Conservation (phyloP, 2,329 filamentous ascomycete species). For the Penicillium sp. region DNA sequence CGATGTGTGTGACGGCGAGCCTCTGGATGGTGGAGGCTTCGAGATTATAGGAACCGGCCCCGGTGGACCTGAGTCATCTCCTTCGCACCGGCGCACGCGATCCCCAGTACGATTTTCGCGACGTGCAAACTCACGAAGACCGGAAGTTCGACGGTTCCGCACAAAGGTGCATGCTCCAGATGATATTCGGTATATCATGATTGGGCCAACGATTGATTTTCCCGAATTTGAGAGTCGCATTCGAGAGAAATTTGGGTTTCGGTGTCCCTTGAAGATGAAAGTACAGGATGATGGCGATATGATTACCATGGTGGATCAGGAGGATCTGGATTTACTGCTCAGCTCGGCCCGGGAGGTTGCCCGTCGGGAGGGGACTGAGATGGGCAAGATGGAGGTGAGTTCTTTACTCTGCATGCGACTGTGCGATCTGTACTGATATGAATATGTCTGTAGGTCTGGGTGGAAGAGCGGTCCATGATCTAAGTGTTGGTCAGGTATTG, state of each 20-base stretch:
- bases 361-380: slow-evolving; percentile 68
- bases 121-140: slow-evolving; percentile 38
- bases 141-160: slow-evolving; percentile 70
- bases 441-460: slow-evolving; percentile 42
- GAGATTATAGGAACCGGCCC: slow-evolving; percentile 63
- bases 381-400: slow-evolving; percentile 92
- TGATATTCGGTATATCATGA: slow-evolving; percentile 90
- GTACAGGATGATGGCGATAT: slow-evolving; percentile 89
- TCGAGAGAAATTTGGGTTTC: slow-evolving; percentile 76
- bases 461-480: slow-evolving; percentile 32
- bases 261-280: slow-evolving; percentile 64
- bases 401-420: not conserved
- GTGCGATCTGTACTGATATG: slow-evolving; percentile 3
- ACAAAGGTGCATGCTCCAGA: slow-evolving; percentile 83
- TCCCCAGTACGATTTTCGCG: slow-evolving; percentile 25
- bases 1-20: slow-evolving; percentile 62
- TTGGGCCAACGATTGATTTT: slow-evolving; percentile 67
- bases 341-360: slow-evolving; percentile 63
- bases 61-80: slow-evolving; percentile 19
- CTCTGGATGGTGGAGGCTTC: slow-evolving; percentile 70
- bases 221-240: slow-evolving; percentile 72
- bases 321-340: slow-evolving; percentile 87
- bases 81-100: slow-evolving; percentile 32
- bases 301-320: slow-evolving; percentile 95
- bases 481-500: slow-evolving; percentile 5